Evolutionary conservation across 2,329 filamentous ascomycete species (phyloP).

Genomic region (Sporothrix schenckii): DNA sequence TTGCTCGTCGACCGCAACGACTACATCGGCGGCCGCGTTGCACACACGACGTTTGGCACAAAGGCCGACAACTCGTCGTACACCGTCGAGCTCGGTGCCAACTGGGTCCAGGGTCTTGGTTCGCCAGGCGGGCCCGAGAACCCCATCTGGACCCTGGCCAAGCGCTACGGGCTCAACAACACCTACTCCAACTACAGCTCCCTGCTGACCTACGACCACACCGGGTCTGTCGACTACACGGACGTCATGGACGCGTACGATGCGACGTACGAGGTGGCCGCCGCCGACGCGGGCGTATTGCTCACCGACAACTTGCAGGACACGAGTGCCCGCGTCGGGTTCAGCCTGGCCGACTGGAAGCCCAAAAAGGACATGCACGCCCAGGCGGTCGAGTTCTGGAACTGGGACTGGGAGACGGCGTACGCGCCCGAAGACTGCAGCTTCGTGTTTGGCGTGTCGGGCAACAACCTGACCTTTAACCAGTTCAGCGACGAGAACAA

Average conservation of each 20-base stretch:
- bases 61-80: slow-evolving; percentile 17
- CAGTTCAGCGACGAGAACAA: slow-evolving; percentile 26
- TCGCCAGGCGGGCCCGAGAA: slow-evolving; percentile 5
- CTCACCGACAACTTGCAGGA: slow-evolving; percentile 11
- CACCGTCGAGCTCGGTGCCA: slow-evolving; percentile 28
- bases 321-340: neutral
- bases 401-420: slow-evolving; percentile 29
- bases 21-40: slow-evolving; percentile 26
- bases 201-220: slow-evolving; percentile 25
- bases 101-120: slow-evolving; percentile 27
- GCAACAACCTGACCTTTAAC: slow-evolving; percentile 27
- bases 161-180: slow-evolving; percentile 23
- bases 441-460: slow-evolving; percentile 23
- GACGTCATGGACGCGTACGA: slow-evolving; percentile 27
- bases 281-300: neutral
- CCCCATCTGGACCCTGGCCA: slow-evolving; percentile 22
- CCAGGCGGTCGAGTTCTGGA: slow-evolving; percentile 22
- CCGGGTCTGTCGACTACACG: slow-evolving; percentile 21
- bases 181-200: slow-evolving; percentile 26
- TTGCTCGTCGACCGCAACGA: slow-evolving; percentile 25
- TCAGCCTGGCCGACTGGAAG: slow-evolving; percentile 24
- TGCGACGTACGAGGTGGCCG: neutral
- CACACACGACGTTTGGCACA: slow-evolving; percentile 26
- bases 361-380: slow-evolving; percentile 30
- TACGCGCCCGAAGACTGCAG: slow-evolving; percentile 22